Conservation (phyloP, 768 basidiomycete species). For the Pisolithus albus region DNA sequence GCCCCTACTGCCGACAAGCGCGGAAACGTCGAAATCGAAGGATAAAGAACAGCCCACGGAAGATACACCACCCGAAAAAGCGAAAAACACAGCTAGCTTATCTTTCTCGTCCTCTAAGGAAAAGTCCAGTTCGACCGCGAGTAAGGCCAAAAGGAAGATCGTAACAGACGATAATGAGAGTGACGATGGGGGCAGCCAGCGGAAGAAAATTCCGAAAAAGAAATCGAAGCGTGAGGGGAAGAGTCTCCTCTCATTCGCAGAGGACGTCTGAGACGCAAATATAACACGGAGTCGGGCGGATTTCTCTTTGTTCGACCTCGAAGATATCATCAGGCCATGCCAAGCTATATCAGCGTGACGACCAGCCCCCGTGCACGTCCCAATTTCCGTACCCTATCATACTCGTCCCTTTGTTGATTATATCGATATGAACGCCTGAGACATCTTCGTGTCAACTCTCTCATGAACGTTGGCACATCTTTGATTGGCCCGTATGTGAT, state of each 20-base stretch:
- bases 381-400: too few species aligned
- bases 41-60: constrained; percentile 15
- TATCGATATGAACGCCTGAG: too few species aligned
- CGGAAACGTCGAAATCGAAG: constrained; percentile 22
- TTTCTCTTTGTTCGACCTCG: neutral
- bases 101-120: constrained; percentile 36
- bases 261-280: constrained; percentile 22
- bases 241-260: constrained; percentile 31
- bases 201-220: constrained; percentile 37
- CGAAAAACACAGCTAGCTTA: constrained; percentile 21
- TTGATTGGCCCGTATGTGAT: too few species aligned
- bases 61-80: constrained; percentile 14
- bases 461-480: too few species aligned
- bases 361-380: too few species aligned
- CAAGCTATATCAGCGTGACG: neutral
- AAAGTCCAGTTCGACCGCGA: constrained; percentile 15
- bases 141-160: constrained; percentile 32
- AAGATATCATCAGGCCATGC: neutral
- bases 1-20: constrained; percentile 41
- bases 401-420: too few species aligned
- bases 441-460: too few species aligned
- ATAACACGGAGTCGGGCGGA: too few species aligned
- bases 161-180: constrained; percentile 28
- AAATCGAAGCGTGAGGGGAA: constrained; percentile 46
- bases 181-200: constrained; percentile 12